These are phyloP conservation scores for Berkeleyomyces rouxiae DNA, from an alignment of 2,329 filamentous ascomycete species.

Conservation along the genomic window DNA sequence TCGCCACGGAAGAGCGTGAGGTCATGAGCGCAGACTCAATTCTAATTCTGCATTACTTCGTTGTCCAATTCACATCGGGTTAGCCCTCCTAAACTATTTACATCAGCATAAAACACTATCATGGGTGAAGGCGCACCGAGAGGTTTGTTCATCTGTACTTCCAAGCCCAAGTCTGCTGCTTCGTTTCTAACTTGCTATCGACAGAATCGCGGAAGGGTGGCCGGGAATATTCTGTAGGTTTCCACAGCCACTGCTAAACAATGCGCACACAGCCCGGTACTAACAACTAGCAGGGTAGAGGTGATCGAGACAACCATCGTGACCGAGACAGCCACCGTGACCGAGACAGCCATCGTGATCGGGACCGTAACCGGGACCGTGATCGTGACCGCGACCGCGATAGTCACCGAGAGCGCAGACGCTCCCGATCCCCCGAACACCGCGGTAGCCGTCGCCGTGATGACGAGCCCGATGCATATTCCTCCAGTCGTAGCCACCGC, in stretches of 20 bases:
- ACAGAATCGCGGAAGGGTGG: conserved; percentile 34
- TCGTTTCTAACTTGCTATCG: conserved; percentile 1
- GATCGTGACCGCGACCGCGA: conserved; percentile 24
- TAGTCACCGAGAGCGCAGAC: conserved; percentile 43
- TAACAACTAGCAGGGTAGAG: conserved; percentile 20
- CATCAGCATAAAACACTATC: conserved; percentile 17
- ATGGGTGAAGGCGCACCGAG: conserved; percentile 52
- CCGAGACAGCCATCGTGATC: conserved; percentile 2
- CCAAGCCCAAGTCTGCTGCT: background rate
- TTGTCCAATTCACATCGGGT: background rate
- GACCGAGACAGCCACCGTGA: conserved; percentile 18
- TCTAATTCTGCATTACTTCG: background rate
- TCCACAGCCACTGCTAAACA: background rate
- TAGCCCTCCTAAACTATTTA: no score
- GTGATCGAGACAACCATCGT: conserved; percentile 14
- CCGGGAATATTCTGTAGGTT: conserved; percentile 37
- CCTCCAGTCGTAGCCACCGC: conserved; percentile 79
- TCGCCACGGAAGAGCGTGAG: background rate
- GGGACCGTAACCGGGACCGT: conserved; percentile 23
- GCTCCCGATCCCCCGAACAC: conserved; percentile 75
- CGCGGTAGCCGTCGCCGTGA: conserved; percentile 53
- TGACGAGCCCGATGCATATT: conserved; percentile 72
- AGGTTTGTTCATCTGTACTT: conserved; percentile 7
- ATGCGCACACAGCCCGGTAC: background rate
- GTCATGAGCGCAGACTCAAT: background rate